Base-by-base conservation (phyloP, 164 flowering plant species). In the Umbellularia californica region DNA sequence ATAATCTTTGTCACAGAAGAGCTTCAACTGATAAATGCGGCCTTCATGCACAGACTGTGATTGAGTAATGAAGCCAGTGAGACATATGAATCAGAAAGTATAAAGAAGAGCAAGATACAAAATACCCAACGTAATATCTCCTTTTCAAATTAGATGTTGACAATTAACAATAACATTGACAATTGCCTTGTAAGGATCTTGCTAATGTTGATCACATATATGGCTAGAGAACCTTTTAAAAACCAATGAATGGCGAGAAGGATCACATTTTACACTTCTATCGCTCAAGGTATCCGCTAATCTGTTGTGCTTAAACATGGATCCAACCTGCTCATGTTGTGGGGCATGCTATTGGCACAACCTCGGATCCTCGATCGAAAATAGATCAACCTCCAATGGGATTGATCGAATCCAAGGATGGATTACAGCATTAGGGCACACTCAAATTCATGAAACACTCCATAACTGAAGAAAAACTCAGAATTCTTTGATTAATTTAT, bases 31-130 rank as follows among this genome's bases (percentile, higher is more conserved):
- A 84, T 95, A 95, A 70, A 95, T 95, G 78, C 98, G 89, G 23
- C 99, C 99, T 85, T 93, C 99, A 81, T 95, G 99, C 65, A 95
- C 97, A 70, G 95, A 88, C 99, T 95, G 88, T 73, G 71, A 76
- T 50, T 6, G 41, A 51, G 28, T 22, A 52, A 66, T 28, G 19
- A 51, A 74, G 23, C 22, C 4, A 65, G 24, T 64, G 22, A 73
- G 22, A 22, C 60, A 70, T 51, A 19, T 50, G 72, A 52, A 51
- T 10, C 17, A 28, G 70, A 25, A 5, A 60, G 20, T 28, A 6
- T 17, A 23, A 70, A 52, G 3, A 19, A 41, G 22, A 11, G 25
- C 33, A 19, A 19, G 19, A 50, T 50, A 50, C 58, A n/a, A n/a
- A 24, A 69, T 17, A 17, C n/a, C 60, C 60, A 55, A 55, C 1